These are phyloP conservation scores for Blastobotrys aristatus DNA, from an alignment of 1,139 yeast species.

Conservation along the genomic window DNA sequence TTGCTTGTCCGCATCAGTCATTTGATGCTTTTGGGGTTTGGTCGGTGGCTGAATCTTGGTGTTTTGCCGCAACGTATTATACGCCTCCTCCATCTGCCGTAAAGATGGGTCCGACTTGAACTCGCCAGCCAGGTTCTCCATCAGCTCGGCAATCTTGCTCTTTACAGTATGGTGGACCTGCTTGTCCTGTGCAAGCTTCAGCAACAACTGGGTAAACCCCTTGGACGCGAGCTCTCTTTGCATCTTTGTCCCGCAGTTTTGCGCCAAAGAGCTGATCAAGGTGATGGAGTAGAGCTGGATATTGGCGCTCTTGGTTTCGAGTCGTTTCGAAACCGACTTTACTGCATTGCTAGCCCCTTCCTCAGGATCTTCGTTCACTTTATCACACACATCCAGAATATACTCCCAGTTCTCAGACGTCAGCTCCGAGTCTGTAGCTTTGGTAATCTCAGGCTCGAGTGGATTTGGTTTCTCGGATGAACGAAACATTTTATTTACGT, in stretches of 20 bases:
- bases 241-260: conserved; percentile 88
- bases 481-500: conserved; percentile 24
- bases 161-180: conserved; percentile 66
- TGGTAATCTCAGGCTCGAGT: conserved; percentile 30
- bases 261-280: conserved; percentile 71
- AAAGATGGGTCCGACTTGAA: conserved; percentile 70
- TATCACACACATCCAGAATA: conserved; percentile 78
- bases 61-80: conserved; percentile 32
- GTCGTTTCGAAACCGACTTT: conserved; percentile 45
- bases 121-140: conserved; percentile 56
- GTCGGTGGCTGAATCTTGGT: conserved; percentile 43
- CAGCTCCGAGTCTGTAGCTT: conserved; percentile 83
- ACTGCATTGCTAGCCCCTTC: conserved; percentile 52
- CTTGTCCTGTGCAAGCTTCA: conserved; percentile 51
- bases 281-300: conserved; percentile 70
- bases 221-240: conserved; percentile 76
- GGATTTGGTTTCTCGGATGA: conserved; percentile 28
- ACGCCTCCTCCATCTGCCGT: conserved; percentile 60
- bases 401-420: conserved; percentile 83
- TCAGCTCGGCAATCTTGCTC: conserved; percentile 57
- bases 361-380: conserved; percentile 70
- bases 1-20: conserved; percentile 45
- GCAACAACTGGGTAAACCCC: conserved; percentile 54
- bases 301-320: conserved; percentile 69
- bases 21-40: conserved; percentile 56